phyloP scores from a whole-genome alignment of 106 monocot species.

The Triglochin maritima region DNA sequence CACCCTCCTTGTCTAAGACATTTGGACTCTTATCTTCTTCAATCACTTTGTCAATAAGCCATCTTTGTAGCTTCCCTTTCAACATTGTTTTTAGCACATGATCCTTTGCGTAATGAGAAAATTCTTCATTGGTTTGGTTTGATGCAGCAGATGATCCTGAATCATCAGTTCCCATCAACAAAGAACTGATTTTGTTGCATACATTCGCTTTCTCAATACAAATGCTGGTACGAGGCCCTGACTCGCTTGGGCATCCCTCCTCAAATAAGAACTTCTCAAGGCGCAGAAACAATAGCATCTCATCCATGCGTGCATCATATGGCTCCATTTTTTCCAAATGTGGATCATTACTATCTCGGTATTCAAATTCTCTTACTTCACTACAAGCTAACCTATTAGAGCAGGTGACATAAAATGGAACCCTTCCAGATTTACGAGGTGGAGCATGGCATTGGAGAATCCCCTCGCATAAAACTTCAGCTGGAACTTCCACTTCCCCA shows the following conservation, averaged over 20 bases:
- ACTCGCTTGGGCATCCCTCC: not conserved
- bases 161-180: slow-evolving; percentile 43
- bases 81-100: slow-evolving; percentile 26
- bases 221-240: slow-evolving; percentile 3
- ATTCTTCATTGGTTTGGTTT: slow-evolving; percentile 18
- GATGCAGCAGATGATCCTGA: slow-evolving; percentile 30
- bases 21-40: slow-evolving; percentile 72
- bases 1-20: slow-evolving; percentile 65
- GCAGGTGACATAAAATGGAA: slow-evolving; percentile 87
- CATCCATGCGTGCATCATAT: slow-evolving; percentile 9
- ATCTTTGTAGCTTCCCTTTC: slow-evolving; percentile 60
- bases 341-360: slow-evolving; percentile 19
- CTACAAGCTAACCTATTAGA: slow-evolving; percentile 91
- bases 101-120: slow-evolving; percentile 28
- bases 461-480: slow-evolving; percentile 52
- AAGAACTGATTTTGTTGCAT: slow-evolving; percentile 30
- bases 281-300: slow-evolving; percentile 41
- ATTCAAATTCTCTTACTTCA: slow-evolving; percentile 93
- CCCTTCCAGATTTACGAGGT: slow-evolving; percentile 58
- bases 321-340: slow-evolving; percentile 28
- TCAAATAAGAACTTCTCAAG: slow-evolving; percentile 45
- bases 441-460: slow-evolving; percentile 65
- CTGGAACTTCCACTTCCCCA: slow-evolving; percentile 93
- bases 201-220: slow-evolving; percentile 22
- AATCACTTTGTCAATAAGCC: slow-evolving; percentile 63